Base-by-base conservation (phyloP, 2,329 filamentous ascomycete genomes). In the Cladosporium cucumerinum region DNA sequence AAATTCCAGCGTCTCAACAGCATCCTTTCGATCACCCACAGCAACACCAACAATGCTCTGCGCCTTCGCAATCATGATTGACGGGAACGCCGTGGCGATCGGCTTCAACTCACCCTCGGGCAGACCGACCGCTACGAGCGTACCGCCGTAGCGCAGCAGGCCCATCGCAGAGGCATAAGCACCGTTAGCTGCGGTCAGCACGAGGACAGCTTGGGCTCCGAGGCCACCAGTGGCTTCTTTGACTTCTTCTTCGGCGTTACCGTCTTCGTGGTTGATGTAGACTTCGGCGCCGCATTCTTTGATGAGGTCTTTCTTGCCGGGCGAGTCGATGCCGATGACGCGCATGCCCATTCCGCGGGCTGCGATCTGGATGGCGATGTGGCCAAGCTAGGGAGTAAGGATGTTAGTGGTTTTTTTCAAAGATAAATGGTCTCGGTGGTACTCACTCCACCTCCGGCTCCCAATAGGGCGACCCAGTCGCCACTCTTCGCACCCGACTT, bases 291-390 rank as follows among this genome's bases (percentile, higher is more conserved):
- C 88, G n/a, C 81, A 86, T 0, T 84, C 80, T 57, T 82, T 82
- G 11, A 85, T 82, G 2, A 89, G 72, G 14, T 83, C 93, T 69
- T 85, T 84, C 74, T 90, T 90, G 70, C 80, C 83, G 54, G 83
- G 84, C 68, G 86, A 81, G 72, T 90, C 88, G 72, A 90, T 83
- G 28, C 86, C 88, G 65, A 89, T 86, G 39, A 89, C 85, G 52
- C 87, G 82, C 67, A 86, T 79, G 12, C 85, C 86, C 80, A 89
- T 87, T 3, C 83, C 87, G n/a, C 78, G 75, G 36, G 80, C 77
- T 8, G 84, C 85, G 61, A 89, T 83, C 70, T 89, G 86, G n/a
- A 82, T 80, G 1, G 84, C 86, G 11, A 89, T 75, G 77, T 89
- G 86, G 36, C 88, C 87, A n/a, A 65, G 63, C 61, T 64, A 5